Conservation (phyloP, 306 rosid species). For the Castanopsis chinensis region DNA sequence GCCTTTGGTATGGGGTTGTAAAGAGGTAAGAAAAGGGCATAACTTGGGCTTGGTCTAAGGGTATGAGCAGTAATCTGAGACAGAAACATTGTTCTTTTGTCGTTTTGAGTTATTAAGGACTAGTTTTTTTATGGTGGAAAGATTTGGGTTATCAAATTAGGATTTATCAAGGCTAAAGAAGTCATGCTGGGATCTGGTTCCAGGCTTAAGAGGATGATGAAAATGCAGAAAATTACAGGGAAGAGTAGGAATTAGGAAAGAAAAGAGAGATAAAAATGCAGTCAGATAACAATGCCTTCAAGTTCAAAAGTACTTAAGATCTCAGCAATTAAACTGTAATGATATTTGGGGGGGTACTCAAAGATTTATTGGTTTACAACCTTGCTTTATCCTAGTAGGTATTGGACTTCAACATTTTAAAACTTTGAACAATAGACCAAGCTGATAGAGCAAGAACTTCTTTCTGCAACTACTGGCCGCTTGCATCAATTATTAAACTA, state of each 20-base stretch:
- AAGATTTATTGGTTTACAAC: not conserved
- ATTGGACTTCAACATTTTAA: not conserved
- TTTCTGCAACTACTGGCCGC: not conserved
- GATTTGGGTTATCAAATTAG: not conserved
- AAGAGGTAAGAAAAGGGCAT: not conserved
- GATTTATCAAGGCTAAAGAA: not conserved
- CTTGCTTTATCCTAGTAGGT: not conserved
- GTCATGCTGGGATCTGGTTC: not conserved
- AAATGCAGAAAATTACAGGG: not conserved
- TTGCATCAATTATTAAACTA: not conserved
- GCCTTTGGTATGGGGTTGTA: not conserved
- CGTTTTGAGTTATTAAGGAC: not conserved
- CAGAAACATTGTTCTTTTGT: not conserved
- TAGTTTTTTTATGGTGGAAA: not conserved
- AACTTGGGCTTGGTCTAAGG: not conserved
- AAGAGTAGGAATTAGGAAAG: not conserved
- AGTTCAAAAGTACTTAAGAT: not conserved
- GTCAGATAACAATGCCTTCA: not conserved
- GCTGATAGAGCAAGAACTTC: not conserved
- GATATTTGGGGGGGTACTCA: not conserved
- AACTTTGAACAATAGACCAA: not conserved
- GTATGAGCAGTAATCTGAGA: not conserved
- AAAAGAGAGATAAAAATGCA: not conserved
- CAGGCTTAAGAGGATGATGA: not conserved
- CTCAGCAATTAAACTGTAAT: not conserved